Evolutionary conservation across 306 rosid genomes (phyloP).

Genomic region (Trifolium repens): DNA sequence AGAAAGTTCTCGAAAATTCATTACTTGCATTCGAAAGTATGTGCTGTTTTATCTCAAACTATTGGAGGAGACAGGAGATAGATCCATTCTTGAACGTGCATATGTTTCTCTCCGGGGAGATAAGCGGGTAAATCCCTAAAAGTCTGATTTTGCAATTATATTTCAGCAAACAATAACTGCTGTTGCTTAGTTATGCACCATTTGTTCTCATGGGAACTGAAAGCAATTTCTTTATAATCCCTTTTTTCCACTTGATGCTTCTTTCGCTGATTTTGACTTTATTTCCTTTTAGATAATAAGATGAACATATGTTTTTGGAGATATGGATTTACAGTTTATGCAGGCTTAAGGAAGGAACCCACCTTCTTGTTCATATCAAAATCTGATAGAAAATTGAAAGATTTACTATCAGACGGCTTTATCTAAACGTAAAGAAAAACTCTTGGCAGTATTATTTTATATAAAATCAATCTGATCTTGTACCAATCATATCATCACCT

Average conservation of each 20-base stretch:
- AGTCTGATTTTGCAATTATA: constrained; percentile 37
- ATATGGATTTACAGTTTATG: constrained; percentile 29
- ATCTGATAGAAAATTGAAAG: constrained; percentile 19
- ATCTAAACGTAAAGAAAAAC: neutral
- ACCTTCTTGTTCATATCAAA: constrained; percentile 20
- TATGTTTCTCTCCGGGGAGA: constrained; percentile 88
- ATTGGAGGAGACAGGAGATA: constrained; percentile 93
- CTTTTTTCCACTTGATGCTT: constrained; percentile 28
- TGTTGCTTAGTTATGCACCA: constrained; percentile 33
- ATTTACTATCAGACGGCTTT: constrained; percentile 26
- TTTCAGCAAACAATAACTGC: neutral
- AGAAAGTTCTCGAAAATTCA: constrained; percentile 94
- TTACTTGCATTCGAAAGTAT: constrained; percentile 95
- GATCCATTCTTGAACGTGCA: constrained; percentile 90
- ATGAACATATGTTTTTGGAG: constrained; percentile 11
- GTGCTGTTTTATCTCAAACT: constrained; percentile 84
- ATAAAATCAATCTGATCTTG: constrained; percentile 4
- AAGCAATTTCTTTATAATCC: neutral
- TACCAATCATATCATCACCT: neutral
- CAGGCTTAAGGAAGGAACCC: constrained; percentile 32
- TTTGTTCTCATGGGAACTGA: constrained; percentile 24
- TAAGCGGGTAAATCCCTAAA: constrained; percentile 73
- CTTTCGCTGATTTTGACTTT: constrained; percentile 36
- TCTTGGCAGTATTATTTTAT: neutral
- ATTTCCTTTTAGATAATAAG: constrained; percentile 14